These are phyloP conservation scores for Scytalidium sp. DNA, from an alignment of 2,329 filamentous ascomycete genomes.

Conservation along the genomic window DNA sequence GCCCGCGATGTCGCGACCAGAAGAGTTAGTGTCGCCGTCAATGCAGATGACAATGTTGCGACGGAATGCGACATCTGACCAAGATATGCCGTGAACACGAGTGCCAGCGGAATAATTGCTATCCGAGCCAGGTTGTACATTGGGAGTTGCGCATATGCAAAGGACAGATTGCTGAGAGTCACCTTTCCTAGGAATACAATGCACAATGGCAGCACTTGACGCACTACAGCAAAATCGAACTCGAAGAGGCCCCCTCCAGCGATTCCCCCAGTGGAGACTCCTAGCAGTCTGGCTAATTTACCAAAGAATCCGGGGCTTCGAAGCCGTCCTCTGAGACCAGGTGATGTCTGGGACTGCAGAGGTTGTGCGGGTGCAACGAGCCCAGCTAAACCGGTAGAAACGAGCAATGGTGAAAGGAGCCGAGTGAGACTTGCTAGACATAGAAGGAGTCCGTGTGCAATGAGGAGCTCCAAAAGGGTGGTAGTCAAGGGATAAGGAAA, in stretches of 20 bases:
- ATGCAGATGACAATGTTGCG: constrained; percentile 44
- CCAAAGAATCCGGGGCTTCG: constrained; percentile 25
- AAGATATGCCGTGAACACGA: constrained; percentile 45
- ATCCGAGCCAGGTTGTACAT: constrained; percentile 51
- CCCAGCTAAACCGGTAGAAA: constrained; percentile 32
- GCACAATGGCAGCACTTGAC: constrained; percentile 44
- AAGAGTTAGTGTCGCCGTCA: constrained; percentile 48
- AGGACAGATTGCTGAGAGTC: constrained; percentile 50
- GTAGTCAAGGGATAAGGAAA: constrained; percentile 50
- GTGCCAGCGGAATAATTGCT: constrained; percentile 44
- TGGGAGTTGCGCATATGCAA: constrained; percentile 48
- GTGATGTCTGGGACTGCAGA: constrained; percentile 23
- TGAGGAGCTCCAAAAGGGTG: constrained; percentile 46
- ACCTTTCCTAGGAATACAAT: constrained; percentile 48
- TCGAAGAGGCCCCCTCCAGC: constrained; percentile 52
- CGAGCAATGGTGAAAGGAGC: constrained; percentile 37
- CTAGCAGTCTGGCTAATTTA: constrained; percentile 23
- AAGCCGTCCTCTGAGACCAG: constrained; percentile 24
- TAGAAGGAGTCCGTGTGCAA: constrained; percentile 45
- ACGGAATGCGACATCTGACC: constrained; percentile 43
- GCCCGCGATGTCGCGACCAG: constrained; percentile 43
- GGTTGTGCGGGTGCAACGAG: constrained; percentile 42
- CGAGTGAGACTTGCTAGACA: constrained; percentile 45
- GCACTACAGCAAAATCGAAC: constrained; percentile 44
- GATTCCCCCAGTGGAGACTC: constrained; percentile 39